Evolutionary conservation across 305 asterid genomes (phyloP).

Genomic region (Galium porrigens): DNA sequence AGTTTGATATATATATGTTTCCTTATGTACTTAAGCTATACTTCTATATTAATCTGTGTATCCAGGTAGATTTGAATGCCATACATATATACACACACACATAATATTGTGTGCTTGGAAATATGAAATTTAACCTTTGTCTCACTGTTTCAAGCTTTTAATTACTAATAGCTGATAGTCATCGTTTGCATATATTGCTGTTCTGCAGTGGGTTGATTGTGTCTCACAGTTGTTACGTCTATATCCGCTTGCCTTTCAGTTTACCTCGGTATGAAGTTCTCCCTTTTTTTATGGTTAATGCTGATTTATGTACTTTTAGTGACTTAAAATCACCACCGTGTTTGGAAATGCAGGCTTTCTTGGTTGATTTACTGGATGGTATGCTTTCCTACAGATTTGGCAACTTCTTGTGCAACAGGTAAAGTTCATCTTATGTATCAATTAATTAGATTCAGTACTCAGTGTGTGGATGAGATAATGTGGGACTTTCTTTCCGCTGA

Average conservation of each 20-base stretch:
- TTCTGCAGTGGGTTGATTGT: conserved; percentile 88
- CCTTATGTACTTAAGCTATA: not conserved
- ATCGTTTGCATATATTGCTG: conserved; percentile 10
- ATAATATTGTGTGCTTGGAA: not conserved
- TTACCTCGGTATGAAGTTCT: conserved; percentile 66
- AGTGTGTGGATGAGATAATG: not conserved
- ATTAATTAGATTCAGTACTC: not conserved
- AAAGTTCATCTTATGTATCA: conserved; percentile 3
- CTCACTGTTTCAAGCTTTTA: not conserved
- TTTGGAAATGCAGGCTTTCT: conserved; percentile 52
- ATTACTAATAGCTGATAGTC: conserved; percentile 10
- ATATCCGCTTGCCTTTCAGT: conserved; percentile 90
- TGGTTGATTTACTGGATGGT: conserved; percentile 74
- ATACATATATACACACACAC: too few species aligned
- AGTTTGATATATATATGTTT: too few species aligned
- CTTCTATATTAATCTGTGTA: too few species aligned
- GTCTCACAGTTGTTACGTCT: conserved; percentile 75
- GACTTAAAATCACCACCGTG: conserved; percentile 14
- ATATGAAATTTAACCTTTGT: not conserved
- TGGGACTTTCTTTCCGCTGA: not conserved
- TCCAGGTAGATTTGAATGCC: not conserved
- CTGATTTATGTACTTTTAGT: conserved; percentile 1
- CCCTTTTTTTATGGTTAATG: conserved; percentile 12
- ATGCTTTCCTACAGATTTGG: conserved; percentile 88
- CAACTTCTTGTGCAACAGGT: conserved; percentile 96